Percentiles rank a stretch among this genome's conserved stretches.
phyloP scores from a whole-genome alignment of 345 rosid genomes.

The Citrus glauca region DNA sequence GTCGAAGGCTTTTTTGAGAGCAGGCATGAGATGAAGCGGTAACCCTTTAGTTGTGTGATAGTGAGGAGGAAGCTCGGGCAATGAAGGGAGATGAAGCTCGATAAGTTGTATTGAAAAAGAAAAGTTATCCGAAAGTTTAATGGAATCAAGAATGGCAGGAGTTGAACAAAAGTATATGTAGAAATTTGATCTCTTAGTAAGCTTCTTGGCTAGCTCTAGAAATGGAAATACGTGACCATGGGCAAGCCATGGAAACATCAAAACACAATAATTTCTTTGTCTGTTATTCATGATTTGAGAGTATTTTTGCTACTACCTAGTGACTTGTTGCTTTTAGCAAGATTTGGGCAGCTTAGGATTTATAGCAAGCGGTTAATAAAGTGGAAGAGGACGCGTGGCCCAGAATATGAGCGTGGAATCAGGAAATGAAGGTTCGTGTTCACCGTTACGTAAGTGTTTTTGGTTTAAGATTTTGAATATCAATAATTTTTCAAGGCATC shows the following conservation, averaged over 20 bases:
- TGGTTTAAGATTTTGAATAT: background rate
- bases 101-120: constrained; percentile 23
- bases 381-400: background rate
- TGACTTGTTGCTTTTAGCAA: background rate
- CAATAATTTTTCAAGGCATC: too few relatives aligned
- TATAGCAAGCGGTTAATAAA: background rate
- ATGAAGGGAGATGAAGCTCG: constrained; percentile 32
- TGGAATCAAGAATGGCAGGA: constrained; percentile 21
- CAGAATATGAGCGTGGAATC: background rate
- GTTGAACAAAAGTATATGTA: constrained; percentile 35
- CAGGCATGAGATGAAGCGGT: constrained; percentile 30
- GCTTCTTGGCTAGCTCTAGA: constrained; percentile 38
- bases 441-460: background rate
- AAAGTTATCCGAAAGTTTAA: constrained; percentile 12
- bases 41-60: constrained; percentile 41
- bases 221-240: constrained; percentile 44
- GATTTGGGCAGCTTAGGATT: background rate
- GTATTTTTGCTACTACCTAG: background rate
- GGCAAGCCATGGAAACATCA: constrained; percentile 53
- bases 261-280: constrained; percentile 10
- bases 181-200: constrained; percentile 23
- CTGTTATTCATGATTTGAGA: background rate
- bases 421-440: background rate
- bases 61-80: constrained; percentile 45
- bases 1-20: constrained; percentile 32